Conservation (phyloP, 768 basidiomycete genomes). For the Auricularia sp. region DNA sequence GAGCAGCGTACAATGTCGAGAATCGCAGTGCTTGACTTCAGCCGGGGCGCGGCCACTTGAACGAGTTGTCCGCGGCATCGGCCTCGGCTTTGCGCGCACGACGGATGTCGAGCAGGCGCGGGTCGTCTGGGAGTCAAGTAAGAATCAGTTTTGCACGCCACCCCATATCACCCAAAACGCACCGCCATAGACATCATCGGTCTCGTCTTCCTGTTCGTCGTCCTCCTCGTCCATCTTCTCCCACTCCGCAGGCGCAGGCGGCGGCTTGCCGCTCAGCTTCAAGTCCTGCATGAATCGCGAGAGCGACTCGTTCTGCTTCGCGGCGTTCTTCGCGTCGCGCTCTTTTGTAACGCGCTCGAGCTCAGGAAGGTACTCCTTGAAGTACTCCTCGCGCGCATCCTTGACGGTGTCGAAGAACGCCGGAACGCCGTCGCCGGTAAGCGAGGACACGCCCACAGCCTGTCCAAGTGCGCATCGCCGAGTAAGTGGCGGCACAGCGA, state of each 20-base stretch:
- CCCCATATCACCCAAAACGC: slow-evolving; percentile 4
- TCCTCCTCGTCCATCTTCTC: slow-evolving; percentile 58
- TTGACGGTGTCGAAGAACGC: slow-evolving; percentile 91
- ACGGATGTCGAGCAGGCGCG: not conserved
- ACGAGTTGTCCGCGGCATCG: not conserved
- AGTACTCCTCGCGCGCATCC: slow-evolving; percentile 77
- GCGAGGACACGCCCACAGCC: slow-evolving; percentile 92
- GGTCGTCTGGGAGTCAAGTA: no score
- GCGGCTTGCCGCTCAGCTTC: slow-evolving; percentile 54
- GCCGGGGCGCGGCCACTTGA: slow-evolving; percentile 9
- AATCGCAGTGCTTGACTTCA: not conserved
- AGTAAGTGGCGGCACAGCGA: not conserved
- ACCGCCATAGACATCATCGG: slow-evolving; percentile 32
- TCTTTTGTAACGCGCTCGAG: slow-evolving; percentile 48
- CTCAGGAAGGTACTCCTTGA: slow-evolving; percentile 86
- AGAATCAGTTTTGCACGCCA: slow-evolving; percentile 1
- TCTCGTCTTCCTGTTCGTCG: slow-evolving; percentile 44
- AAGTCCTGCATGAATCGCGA: slow-evolving; percentile 71
- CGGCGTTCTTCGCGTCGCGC: slow-evolving; percentile 49
- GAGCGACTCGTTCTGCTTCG: slow-evolving; percentile 66
- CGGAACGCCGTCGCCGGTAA: slow-evolving; percentile 89
- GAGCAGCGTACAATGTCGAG: no score
- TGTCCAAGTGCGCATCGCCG: slow-evolving; percentile 20
- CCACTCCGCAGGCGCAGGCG: slow-evolving; percentile 43
- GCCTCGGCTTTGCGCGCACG: not conserved